Evolutionary conservation across 768 basidiomycete species (phyloP), one percentile per base, ranked within the genome.

Genomic region (Podaxis mareebaensis): DNA sequence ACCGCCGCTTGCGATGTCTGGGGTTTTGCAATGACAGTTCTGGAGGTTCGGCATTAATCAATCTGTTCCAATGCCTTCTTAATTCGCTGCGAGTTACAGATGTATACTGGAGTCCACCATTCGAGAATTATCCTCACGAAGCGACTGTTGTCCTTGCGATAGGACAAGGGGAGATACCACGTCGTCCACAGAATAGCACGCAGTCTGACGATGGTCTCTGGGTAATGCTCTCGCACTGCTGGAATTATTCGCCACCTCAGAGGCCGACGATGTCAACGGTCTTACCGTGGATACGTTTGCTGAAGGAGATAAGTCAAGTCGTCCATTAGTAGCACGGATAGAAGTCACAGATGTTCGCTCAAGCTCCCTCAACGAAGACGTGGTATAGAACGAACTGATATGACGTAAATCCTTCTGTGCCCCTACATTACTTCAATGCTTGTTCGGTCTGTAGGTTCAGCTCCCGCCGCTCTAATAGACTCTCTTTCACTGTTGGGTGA

Each of bases 11-110:
- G 49, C 12, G 58, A 60, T 26, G 11, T 36, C 36, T 60, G 58
- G 58, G 52, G 58, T 24, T 51, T 60, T 11, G 58, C 20, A 15
- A 60, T 60, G 58, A 36, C 48, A 1, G 22, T 52, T 22, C 24
- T 51, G 15, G 46, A 60, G 58, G 58, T 60, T 20, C n/a, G 26
- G 26, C n/a, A 11, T 7, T 6, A 10, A 5, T 10, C 3, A 17
- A 26, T 20, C 6, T 26, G 26, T 26, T 26, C 26, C 26, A 8
- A 12, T 0, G 3, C 0, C n/a, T 6, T 24, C 26, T 26, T 26
- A 26, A 26, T 4, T 7, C 48, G 11, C 20, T 22, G 11, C 20
- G n/a, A 24, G 11, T 49, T 20, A 26, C 5, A 6, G 48, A 20
- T 49, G 15, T 49, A n/a, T 12, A 49, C 48, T 7, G 6, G 48